These are phyloP conservation scores for Elongisporangium prolatum DNA, from an alignment of 352 stramenopile species.

Conservation along the genomic window DNA sequence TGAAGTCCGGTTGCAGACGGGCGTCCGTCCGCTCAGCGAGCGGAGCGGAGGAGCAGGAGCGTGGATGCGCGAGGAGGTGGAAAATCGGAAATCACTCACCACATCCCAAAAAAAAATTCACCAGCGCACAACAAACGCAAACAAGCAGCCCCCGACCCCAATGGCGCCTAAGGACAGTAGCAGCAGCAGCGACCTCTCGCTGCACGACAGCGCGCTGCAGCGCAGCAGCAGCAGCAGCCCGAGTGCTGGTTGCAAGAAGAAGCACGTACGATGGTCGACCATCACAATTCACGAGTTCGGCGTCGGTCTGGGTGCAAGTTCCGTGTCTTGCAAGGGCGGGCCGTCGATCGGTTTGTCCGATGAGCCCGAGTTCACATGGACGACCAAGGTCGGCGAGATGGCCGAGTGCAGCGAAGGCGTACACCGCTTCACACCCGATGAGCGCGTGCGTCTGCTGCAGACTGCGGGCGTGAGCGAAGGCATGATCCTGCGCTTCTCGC, in stretches of 20 bases:
- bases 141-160: background rate
- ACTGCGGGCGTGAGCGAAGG: conserved; percentile 45
- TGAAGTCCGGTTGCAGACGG: conserved; percentile 12
- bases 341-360: conserved; percentile 49
- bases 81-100: conserved; percentile 5
- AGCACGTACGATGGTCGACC: conserved; percentile 46
- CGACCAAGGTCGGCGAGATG: conserved; percentile 61
- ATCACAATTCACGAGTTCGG: conserved; percentile 61
- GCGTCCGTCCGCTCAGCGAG: conserved; percentile 13
- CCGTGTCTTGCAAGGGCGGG: conserved; percentile 40
- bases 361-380: conserved; percentile 53
- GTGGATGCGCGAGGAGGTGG: background rate
- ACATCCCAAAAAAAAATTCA: conserved; percentile 23
- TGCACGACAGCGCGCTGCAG: conserved; percentile 1
- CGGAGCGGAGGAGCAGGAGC: conserved; percentile 6
- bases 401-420: conserved; percentile 52
- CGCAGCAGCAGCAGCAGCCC: background rate
- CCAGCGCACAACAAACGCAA: conserved; percentile 2
- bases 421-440: conserved; percentile 44
- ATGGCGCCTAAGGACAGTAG: background rate
- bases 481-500: conserved; percentile 63
- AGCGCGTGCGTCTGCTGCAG: conserved; percentile 46
- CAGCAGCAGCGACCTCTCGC: background rate
- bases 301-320: conserved; percentile 45
- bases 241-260: conserved; percentile 16